These are phyloP conservation scores for Sequoiadendron giganteum DNA, from an alignment of 75 land plant species.

Conservation along the genomic window DNA sequence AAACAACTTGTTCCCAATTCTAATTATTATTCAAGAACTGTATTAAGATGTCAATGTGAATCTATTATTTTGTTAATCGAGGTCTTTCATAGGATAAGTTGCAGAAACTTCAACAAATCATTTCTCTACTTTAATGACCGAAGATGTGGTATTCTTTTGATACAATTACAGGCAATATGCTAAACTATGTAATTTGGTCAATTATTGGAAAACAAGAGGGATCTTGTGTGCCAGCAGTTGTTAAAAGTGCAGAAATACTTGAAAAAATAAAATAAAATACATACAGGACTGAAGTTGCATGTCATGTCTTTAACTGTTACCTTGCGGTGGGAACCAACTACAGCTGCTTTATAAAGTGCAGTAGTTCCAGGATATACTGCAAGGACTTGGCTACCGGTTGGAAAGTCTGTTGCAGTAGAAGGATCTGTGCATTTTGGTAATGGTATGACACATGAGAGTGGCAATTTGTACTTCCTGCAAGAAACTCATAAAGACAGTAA, in stretches of 20 bases:
- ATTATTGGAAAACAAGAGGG: background rate
- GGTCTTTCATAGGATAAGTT: background rate
- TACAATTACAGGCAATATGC: background rate
- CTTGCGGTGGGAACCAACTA: constrained; percentile 66
- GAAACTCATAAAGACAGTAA: background rate
- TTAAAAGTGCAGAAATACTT: background rate
- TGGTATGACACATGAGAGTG: constrained; percentile 75
- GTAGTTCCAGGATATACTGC: constrained; percentile 99
- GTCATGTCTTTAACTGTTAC: constrained; percentile 21
- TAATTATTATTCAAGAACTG: background rate
- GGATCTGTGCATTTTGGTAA: constrained; percentile 79
- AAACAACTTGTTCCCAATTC: background rate
- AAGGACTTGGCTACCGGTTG: constrained; percentile 71
- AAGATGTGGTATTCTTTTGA: background rate
- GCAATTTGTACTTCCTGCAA: constrained; percentile 87
- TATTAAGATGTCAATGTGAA: background rate
- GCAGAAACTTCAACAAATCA: background rate
- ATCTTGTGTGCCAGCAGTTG: background rate
- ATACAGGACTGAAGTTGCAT: background rate
- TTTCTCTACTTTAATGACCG: background rate
- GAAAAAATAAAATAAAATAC: background rate
- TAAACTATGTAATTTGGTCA: background rate
- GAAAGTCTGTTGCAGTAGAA: constrained; percentile 74
- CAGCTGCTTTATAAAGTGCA: constrained; percentile 94
- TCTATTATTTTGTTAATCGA: background rate